Base-by-base conservation (phyloP, 176 grass and related monocot species). In the Carex cristatella region DNA sequence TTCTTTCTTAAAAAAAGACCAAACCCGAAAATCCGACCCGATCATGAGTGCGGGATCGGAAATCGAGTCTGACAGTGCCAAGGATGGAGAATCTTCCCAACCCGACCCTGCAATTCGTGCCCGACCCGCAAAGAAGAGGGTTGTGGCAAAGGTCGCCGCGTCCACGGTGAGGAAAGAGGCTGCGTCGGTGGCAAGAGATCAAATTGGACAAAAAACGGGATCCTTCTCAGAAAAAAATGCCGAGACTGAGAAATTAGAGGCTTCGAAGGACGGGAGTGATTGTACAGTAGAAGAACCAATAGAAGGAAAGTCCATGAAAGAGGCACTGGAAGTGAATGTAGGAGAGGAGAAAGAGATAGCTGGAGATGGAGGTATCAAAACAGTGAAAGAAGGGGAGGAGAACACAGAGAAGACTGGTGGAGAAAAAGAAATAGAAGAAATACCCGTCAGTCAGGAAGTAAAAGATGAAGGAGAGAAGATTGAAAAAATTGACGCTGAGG, bases 401-500 rank as follows among this genome's bases (percentile, higher is more conserved):
- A 61, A 42, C 10, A 44, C 55, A 19, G 79, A 48, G 28, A 58
- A 57, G 60, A 53, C n/a, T 4, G 19, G 49, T 74, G 66, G 68
- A 11, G 58, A 49, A 7, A 72, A 76, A n/a, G 74, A 84, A 23
- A 75, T 77, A 33, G 71, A 81, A 14, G 64, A 31, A 40, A 40
- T 40, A 61, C 15, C 83, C 55, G 8, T 69, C 70, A 77, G 65
- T 30, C 16, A 71, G 30, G 42, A 73, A 53, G 73, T 75, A 61
- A 61, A 70, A 63, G 15, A 69, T 77, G 44, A 12, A 19, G 59
- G 58, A 71, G 81, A 67, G 86, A 28, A 90, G 78, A 70, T 55
- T 51, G 48, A 78, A 58, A 23, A 65, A 16, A 86, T 81, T 81
- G 14, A 61, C 56, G 12, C 28, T 7, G 28, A 7, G 82, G 87